These are phyloP conservation scores for Phaffomyces antillensis DNA, from an alignment of 805 yeast genomes.

Conservation along the genomic window DNA sequence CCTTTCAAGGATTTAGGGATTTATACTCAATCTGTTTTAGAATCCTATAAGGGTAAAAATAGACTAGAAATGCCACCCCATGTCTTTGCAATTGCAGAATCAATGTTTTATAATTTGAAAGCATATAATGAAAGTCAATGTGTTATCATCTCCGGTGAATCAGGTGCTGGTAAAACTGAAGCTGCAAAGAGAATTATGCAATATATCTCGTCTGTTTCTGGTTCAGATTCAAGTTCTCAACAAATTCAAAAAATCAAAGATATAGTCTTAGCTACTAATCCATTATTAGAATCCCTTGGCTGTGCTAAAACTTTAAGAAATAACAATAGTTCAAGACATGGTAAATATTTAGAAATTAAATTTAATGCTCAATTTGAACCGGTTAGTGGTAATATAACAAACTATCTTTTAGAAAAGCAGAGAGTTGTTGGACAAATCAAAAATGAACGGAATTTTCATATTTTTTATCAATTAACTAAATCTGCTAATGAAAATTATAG, in stretches of 20 bases:
- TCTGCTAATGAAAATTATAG: constrained; percentile 82
- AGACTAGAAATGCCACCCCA: constrained; percentile 97
- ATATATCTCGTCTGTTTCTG: constrained; percentile 86
- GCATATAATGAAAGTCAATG: constrained; percentile 93
- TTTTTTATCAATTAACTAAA: constrained; percentile 92
- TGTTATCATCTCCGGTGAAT: constrained; percentile 95
- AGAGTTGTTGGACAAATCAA: constrained; percentile 93
- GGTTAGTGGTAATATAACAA: constrained; percentile 91
- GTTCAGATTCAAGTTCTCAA: constrained; percentile 51
- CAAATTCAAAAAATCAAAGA: constrained; percentile 84
- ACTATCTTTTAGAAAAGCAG: constrained; percentile 88
- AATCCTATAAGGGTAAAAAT: constrained; percentile 82
- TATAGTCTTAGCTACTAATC: constrained; percentile 96
- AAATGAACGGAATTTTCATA: constrained; percentile 93
- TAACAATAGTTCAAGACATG: constrained; percentile 87
- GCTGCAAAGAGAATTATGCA: constrained; percentile 98
- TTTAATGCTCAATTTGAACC: constrained; percentile 83
- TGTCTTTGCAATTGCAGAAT: constrained; percentile 95
- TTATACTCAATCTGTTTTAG: constrained; percentile 72
- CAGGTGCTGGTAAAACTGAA: constrained; percentile 98
- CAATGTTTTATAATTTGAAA: constrained; percentile 93
- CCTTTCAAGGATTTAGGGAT: constrained; percentile 97
- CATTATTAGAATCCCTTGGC: constrained; percentile 83
- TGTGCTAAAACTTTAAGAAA: constrained; percentile 90
- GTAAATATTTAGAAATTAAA: constrained; percentile 86